Conservation (phyloP, 441 rosid genomes). For the Cnidoscolus chayamansa region DNA sequence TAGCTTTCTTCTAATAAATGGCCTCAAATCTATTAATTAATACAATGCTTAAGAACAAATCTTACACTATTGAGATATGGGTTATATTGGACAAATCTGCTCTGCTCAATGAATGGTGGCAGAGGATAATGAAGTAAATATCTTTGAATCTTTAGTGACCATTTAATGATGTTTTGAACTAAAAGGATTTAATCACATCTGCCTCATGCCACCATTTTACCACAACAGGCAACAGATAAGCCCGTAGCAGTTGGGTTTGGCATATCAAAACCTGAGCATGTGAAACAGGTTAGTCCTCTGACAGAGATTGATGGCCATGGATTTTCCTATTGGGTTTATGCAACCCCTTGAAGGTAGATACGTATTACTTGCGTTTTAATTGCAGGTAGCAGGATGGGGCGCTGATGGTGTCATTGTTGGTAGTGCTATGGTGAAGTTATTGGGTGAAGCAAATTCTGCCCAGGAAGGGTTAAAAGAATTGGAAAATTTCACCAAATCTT, state of each 20-base stretch:
- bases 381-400: constrained; percentile 82
- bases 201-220: constrained; percentile 5
- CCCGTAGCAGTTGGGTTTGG: constrained; percentile 97
- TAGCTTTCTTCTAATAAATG: background rate
- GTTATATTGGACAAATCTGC: background rate
- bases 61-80: background rate
- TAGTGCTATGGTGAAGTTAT: constrained; percentile 74
- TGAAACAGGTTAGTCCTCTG: constrained; percentile 56
- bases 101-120: background rate
- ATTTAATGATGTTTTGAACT: background rate
- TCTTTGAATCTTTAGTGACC: background rate
- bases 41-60: background rate
- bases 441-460: constrained; percentile 71
- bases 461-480: constrained; percentile 71
- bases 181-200: background rate
- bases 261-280: constrained; percentile 88
- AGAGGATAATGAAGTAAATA: background rate
- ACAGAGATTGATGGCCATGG: background rate
- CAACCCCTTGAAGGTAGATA: background rate
- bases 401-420: constrained; percentile 93
- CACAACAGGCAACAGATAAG: constrained; percentile 54
- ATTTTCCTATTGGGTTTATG: background rate
- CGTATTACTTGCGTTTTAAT: background rate
- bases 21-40: background rate
- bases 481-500: constrained; percentile 54